Evolutionary conservation across 2,329 filamentous ascomycete species (phyloP).

Genomic region (Capronia epimyces): DNA sequence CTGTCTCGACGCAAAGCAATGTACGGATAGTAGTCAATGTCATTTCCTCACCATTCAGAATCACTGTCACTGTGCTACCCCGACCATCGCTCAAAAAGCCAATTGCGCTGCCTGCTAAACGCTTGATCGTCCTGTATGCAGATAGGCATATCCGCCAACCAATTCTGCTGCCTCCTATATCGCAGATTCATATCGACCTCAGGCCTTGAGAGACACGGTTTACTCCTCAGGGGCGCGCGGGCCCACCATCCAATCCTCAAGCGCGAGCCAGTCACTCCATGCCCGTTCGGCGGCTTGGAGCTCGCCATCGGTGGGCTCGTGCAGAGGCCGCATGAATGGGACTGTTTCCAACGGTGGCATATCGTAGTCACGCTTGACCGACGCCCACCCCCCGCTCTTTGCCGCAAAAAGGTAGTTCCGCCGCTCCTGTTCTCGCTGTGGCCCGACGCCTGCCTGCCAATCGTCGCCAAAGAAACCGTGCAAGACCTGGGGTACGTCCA

Average conservation of each 20-base stretch:
- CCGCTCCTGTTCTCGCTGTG: constrained; percentile 80
- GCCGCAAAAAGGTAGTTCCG: constrained; percentile 93
- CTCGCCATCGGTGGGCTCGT: constrained; percentile 69
- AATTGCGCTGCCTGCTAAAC: too few relatives aligned
- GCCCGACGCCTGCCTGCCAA: constrained; percentile 73
- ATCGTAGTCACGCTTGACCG: constrained; percentile 86
- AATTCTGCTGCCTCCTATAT: not conserved
- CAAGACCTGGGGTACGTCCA: constrained; percentile 79
- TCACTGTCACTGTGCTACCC: not conserved
- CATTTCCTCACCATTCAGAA: not conserved
- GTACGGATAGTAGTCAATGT: too few relatives aligned
- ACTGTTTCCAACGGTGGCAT: constrained; percentile 75
- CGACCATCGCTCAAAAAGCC: not conserved
- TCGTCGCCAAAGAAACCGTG: constrained; percentile 97
- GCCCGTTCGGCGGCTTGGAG: constrained; percentile 73
- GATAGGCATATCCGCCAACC: too few relatives aligned
- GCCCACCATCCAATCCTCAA: constrained; percentile 99
- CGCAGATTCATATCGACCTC: not conserved
- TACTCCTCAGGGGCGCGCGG: constrained; percentile 51
- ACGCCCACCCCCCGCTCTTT: constrained; percentile 85
- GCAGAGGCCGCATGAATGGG: constrained; percentile 80
- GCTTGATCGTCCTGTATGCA: too few relatives aligned
- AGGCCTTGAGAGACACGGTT: not conserved
- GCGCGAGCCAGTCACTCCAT: constrained; percentile 93
- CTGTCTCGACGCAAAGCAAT: too few relatives aligned